Conservation (phyloP, 2,329 filamentous ascomycete species). For the Trichoderma simmonsii region DNA sequence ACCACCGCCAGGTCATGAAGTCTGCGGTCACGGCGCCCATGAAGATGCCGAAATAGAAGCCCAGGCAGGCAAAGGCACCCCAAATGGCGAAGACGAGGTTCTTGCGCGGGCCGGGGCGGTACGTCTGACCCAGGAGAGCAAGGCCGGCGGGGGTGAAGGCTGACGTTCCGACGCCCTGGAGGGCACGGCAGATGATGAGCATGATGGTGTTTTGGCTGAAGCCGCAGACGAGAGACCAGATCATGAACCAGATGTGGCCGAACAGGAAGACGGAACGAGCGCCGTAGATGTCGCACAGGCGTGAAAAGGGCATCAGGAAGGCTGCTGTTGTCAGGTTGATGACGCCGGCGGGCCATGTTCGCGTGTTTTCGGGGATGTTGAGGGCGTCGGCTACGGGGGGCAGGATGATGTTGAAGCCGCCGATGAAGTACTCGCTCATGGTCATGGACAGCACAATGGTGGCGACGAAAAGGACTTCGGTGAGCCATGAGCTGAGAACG, state of each 20-base stretch:
- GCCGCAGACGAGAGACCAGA: slow-evolving; percentile 68
- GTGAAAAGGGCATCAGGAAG: slow-evolving; percentile 61
- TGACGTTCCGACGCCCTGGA: slow-evolving; percentile 71
- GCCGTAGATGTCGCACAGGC: slow-evolving; percentile 61
- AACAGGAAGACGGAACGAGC: slow-evolving; percentile 58
- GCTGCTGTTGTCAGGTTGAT: slow-evolving; percentile 57
- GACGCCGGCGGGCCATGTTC: slow-evolving; percentile 63
- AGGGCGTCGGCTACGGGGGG: slow-evolving; percentile 62
- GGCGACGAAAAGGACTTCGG: slow-evolving; percentile 62
- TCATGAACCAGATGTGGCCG: slow-evolving; percentile 61
- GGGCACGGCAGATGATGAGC: slow-evolving; percentile 69
- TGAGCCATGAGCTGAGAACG: slow-evolving; percentile 48
- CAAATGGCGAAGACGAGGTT: slow-evolving; percentile 63
- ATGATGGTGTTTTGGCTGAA: slow-evolving; percentile 66
- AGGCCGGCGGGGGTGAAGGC: slow-evolving; percentile 67
- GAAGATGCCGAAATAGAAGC: slow-evolving; percentile 65
- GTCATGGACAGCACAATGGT: slow-evolving; percentile 62
- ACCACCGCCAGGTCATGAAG: slow-evolving; percentile 63
- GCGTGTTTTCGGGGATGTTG: slow-evolving; percentile 57
- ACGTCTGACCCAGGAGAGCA: slow-evolving; percentile 66
- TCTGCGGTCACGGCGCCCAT: slow-evolving; percentile 62
- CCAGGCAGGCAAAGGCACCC: slow-evolving; percentile 55
- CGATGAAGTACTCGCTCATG: slow-evolving; percentile 70
- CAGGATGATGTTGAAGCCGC: slow-evolving; percentile 71
- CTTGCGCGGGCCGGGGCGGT: slow-evolving; percentile 68